phyloP scores from a whole-genome alignment of 2,329 filamentous ascomycete species.

The Alternaria ethzedia region DNA sequence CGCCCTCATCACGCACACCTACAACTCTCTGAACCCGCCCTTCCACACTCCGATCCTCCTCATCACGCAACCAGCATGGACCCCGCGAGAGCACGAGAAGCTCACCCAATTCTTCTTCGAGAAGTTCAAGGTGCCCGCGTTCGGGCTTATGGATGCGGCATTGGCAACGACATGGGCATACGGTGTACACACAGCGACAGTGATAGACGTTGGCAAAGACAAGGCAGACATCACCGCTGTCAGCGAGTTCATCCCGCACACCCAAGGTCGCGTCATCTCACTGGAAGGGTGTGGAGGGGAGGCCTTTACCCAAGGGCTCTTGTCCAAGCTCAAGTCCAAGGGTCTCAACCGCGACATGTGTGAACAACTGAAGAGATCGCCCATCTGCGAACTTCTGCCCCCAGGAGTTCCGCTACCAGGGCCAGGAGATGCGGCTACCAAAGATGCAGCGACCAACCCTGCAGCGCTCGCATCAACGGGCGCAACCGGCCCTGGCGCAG shows the following conservation, averaged over 20 bases:
- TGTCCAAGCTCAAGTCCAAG: slow-evolving; percentile 67
- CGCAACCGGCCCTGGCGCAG: slow-evolving; percentile 54
- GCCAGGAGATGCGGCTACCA: slow-evolving; percentile 51
- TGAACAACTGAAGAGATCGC: slow-evolving; percentile 68
- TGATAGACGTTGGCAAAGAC: slow-evolving; percentile 88
- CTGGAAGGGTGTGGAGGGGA: slow-evolving; percentile 80
- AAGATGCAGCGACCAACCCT: slow-evolving; percentile 55
- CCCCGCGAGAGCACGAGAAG: slow-evolving; percentile 81
- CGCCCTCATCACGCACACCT: slow-evolving; percentile 89
- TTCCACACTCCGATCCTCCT: slow-evolving; percentile 95
- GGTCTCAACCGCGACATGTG: slow-evolving; percentile 68
- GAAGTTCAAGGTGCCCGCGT: slow-evolving; percentile 91
- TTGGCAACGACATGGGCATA: slow-evolving; percentile 83
- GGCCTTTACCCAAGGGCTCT: slow-evolving; percentile 77
- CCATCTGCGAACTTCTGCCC: slow-evolving; percentile 67
- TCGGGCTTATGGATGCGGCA: slow-evolving; percentile 88
- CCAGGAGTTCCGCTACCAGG: slow-evolving; percentile 61
- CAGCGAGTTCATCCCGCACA: slow-evolving; percentile 78
- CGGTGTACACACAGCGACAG: slow-evolving; percentile 78
- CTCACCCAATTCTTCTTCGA: slow-evolving; percentile 96
- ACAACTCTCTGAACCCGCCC: slow-evolving; percentile 85
- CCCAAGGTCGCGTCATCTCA: slow-evolving; percentile 67
- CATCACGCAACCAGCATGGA: slow-evolving; percentile 89
- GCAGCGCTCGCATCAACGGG: slow-evolving; percentile 64
- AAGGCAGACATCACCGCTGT: slow-evolving; percentile 95